Conservation (phyloP, 2,329 filamentous ascomycete species). For the Paraphaeosphaeria minitans region DNA sequence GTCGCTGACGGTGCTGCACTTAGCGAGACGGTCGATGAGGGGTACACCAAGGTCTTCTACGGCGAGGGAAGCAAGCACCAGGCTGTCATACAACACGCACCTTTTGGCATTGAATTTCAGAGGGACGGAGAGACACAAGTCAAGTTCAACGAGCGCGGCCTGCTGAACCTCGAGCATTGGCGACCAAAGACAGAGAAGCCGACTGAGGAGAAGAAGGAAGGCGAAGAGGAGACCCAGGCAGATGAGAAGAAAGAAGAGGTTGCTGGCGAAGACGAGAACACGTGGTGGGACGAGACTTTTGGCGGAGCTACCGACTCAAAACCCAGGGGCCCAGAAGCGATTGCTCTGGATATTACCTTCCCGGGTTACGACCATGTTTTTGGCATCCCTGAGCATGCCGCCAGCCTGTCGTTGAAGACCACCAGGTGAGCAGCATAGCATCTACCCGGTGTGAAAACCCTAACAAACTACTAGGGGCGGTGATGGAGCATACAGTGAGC, state of each 20-base stretch:
- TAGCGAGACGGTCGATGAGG: constrained; percentile 66
- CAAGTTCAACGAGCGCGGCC: constrained; percentile 85
- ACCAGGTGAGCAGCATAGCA: constrained; percentile 64
- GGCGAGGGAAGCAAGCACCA: constrained; percentile 78
- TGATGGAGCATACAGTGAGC: constrained; percentile 81
- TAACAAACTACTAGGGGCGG: constrained; percentile 62
- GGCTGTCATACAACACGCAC: constrained; percentile 80
- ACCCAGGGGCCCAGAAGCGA: constrained; percentile 90
- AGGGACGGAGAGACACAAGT: constrained; percentile 81
- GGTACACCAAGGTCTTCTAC: constrained; percentile 76
- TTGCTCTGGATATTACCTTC: constrained; percentile 90
- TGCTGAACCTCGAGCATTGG: constrained; percentile 96
- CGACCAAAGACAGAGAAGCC: constrained; percentile 76
- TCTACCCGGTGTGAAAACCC: background rate
- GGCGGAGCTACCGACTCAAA: constrained; percentile 95
- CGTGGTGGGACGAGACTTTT: constrained; percentile 98
- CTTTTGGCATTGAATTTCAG: constrained; percentile 86
- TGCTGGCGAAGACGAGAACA: constrained; percentile 75
- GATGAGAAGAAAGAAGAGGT: constrained; percentile 51
- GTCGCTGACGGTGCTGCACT: constrained; percentile 74
- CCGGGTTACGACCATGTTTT: constrained; percentile 90
- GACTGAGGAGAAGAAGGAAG: constrained; percentile 53
- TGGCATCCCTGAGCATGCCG: constrained; percentile 91
- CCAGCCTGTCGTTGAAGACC: constrained; percentile 84
- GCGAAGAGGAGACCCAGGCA: constrained; percentile 53